Evolutionary conservation across 345 rosid species (phyloP).

Genomic region (Citrus medica): DNA sequence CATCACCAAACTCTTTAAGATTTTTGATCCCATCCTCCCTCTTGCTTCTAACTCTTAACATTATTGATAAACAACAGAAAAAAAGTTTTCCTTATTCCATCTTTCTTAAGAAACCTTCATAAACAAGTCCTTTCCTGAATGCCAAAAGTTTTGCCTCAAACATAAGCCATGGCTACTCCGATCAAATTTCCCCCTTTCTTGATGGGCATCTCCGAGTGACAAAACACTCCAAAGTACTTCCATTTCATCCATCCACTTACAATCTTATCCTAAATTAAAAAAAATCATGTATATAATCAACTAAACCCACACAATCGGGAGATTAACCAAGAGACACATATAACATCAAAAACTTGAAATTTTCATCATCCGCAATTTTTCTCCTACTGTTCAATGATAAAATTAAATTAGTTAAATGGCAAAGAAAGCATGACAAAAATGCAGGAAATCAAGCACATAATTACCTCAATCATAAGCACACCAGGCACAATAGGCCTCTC

Average conservation of each 20-base stretch:
- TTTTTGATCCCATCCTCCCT: neutral
- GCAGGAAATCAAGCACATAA: neutral
- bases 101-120: neutral
- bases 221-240: neutral
- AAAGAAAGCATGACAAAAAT: neutral
- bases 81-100: neutral
- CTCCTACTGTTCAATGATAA: neutral
- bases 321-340: neutral
- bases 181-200: neutral
- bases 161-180: neutral
- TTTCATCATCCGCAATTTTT: neutral
- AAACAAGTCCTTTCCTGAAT: neutral
- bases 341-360: neutral
- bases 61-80: neutral
- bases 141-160: neutral
- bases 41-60: neutral
- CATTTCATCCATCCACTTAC: neutral
- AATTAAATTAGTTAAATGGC: neutral
- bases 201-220: neutral
- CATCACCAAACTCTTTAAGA: neutral
- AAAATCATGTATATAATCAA: neutral
- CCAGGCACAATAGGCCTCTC: conserved; percentile 99
- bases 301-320: neutral
- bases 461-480: conserved; percentile 96
- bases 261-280: neutral